These are phyloP conservation scores for Thermothelomyces thermophilus DNA, from an alignment of 2,329 filamentous ascomycete genomes.

Conservation along the genomic window DNA sequence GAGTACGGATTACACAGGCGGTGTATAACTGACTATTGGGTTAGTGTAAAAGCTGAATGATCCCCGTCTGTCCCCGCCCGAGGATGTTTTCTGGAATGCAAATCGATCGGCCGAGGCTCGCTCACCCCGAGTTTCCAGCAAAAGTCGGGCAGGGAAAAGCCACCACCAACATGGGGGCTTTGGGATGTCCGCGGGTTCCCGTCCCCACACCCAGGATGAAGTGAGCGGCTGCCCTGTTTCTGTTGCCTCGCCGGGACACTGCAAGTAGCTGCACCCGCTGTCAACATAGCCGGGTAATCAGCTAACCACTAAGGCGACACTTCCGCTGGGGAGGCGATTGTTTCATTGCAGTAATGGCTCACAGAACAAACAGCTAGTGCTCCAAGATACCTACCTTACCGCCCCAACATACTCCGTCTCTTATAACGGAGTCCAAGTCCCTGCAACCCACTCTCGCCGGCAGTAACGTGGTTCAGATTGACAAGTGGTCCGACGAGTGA, in stretches of 20 bases:
- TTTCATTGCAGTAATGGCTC: too few species aligned
- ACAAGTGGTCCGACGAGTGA: background rate
- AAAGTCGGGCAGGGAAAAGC: background rate
- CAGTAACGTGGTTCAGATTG: background rate
- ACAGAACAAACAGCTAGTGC: too few species aligned
- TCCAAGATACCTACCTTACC: too few species aligned
- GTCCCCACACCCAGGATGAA: background rate
- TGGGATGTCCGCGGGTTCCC: background rate
- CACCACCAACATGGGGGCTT: background rate
- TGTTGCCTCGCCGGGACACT: background rate
- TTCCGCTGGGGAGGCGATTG: too few species aligned
- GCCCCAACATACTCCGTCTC: background rate
- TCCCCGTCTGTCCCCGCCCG: background rate
- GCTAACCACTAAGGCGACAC: too few species aligned
- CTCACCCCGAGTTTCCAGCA: background rate
- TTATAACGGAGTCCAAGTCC: too few species aligned
- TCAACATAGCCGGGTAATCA: background rate
- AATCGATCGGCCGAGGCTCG: constrained; percentile 5
- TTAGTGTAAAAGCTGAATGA: background rate
- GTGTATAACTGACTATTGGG: too few species aligned
- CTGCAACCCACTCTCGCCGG: too few species aligned
- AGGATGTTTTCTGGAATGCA: constrained; percentile 2
- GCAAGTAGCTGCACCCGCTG: background rate
- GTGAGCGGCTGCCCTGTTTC: background rate
- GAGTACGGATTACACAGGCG: too few species aligned